Conservation (phyloP, 2,329 filamentous ascomycete genomes). For the Malbranchea zuffiana region DNA sequence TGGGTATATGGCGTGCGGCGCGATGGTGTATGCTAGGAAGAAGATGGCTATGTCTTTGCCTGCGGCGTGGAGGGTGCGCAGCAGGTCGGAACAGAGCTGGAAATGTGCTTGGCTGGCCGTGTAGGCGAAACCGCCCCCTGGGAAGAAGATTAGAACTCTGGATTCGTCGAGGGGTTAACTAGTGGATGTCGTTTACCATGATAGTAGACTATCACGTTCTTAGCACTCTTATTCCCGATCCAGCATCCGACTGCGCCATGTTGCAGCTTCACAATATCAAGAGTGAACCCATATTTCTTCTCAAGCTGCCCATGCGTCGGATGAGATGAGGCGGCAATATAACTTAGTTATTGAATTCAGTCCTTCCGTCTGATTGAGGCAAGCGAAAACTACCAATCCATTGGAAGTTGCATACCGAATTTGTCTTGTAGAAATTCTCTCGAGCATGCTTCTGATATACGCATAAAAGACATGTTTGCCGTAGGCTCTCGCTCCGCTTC, state of each 20-base stretch:
- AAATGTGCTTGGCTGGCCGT: constrained; percentile 40
- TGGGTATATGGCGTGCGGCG: constrained; percentile 36
- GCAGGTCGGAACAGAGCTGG: constrained; percentile 38
- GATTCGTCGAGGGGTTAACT: background rate
- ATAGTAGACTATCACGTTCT: constrained; percentile 30
- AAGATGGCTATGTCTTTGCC: constrained; percentile 42
- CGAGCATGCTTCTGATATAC: constrained; percentile 21
- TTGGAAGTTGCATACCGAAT: constrained; percentile 21
- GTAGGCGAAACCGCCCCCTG: constrained; percentile 48
- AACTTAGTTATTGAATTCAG: background rate
- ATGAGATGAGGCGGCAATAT: background rate
- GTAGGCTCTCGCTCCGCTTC: constrained; percentile 27
- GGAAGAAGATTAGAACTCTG: background rate
- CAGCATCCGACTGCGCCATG: constrained; percentile 28
- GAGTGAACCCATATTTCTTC: constrained; percentile 19
- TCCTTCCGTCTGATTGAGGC: background rate
- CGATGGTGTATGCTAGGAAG: constrained; percentile 49
- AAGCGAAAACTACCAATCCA: background rate
- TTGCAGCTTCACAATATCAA: constrained; percentile 23
- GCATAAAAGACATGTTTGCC: constrained; percentile 26
- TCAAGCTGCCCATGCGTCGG: constrained; percentile 24
- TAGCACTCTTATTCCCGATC: constrained; percentile 31
- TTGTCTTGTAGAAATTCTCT: constrained; percentile 21
- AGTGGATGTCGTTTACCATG: constrained; percentile 21
- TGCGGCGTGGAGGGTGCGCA: constrained; percentile 31